Conservation (phyloP, 768 basidiomycete species). For the Thelephora aurantiotincta region DNA sequence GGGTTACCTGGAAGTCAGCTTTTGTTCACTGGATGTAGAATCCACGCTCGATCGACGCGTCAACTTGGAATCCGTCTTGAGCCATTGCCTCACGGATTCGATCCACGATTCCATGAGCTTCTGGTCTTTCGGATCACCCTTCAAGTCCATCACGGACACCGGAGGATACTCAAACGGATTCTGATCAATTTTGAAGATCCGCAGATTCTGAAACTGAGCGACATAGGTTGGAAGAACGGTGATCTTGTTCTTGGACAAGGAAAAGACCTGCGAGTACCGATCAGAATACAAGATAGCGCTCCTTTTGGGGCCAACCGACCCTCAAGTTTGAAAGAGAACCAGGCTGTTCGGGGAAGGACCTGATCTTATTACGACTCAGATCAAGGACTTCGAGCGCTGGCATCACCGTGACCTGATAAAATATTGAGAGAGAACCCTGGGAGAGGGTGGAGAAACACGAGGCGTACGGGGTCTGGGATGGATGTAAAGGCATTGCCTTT, state of each 20-base stretch:
- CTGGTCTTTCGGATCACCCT: constrained; percentile 26
- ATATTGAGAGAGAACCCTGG: constrained; percentile 4
- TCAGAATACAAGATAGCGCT: not conserved
- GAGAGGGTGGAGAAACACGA: constrained; percentile 1
- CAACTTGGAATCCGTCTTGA: constrained; percentile 30
- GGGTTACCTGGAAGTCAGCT: not conserved
- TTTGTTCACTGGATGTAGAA: constrained; percentile 28
- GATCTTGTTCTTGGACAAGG: constrained; percentile 76
- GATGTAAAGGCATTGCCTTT: constrained; percentile 69
- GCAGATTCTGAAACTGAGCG: constrained; percentile 52
- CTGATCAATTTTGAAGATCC: constrained; percentile 73
- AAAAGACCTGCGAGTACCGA: constrained; percentile 50
- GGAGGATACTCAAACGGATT: constrained; percentile 96
- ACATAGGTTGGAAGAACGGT: constrained; percentile 69
- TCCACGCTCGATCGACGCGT: constrained; percentile 24
- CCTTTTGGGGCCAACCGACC: constrained; percentile 24
- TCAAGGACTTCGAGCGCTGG: constrained; percentile 88
- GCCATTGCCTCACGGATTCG: constrained; percentile 56
- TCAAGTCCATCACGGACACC: constrained; percentile 32
- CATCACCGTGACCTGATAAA: constrained; percentile 60
- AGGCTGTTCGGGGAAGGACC: constrained; percentile 61
- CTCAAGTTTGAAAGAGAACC: constrained; percentile 67
- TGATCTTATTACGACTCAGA: constrained; percentile 85
- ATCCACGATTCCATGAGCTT: constrained; percentile 64
- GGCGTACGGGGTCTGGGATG: constrained; percentile 70